These are phyloP conservation scores for Hygrophoropsis aurantiaca DNA, from an alignment of 768 basidiomycete species.

Conservation along the genomic window DNA sequence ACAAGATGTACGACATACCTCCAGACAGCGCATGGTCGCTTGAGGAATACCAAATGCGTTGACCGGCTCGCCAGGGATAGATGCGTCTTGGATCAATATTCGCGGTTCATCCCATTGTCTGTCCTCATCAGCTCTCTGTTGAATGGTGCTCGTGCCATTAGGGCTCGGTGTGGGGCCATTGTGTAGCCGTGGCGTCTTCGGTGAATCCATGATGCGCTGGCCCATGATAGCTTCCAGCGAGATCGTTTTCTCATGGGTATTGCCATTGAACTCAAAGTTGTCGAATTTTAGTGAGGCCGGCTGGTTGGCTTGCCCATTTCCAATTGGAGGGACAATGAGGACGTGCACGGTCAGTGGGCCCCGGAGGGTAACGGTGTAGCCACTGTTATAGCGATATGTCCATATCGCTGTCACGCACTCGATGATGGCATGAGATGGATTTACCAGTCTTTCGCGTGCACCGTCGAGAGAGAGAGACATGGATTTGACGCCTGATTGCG, in stretches of 20 bases:
- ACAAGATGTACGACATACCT: constrained; percentile 43
- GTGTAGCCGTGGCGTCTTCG: constrained; percentile 35
- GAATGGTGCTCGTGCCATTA: constrained; percentile 20
- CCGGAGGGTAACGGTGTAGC: constrained; percentile 74
- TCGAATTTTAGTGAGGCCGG: constrained; percentile 62
- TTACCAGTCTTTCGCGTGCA: constrained; percentile 65
- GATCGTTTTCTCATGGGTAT: constrained; percentile 71
- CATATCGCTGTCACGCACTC: constrained; percentile 75
- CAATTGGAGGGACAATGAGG: constrained; percentile 27
- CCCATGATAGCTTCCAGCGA: constrained; percentile 63
- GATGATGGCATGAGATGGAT: constrained; percentile 48
- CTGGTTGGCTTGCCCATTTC: constrained; percentile 17
- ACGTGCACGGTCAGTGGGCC: constrained; percentile 75
- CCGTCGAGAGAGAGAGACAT: constrained; percentile 81
- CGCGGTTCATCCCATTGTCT: constrained; percentile 69
- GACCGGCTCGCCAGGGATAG: constrained; percentile 80
- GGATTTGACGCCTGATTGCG: constrained; percentile 80
- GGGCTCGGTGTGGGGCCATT: constrained; percentile 35
- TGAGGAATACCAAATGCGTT: constrained; percentile 89
- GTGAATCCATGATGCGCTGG: constrained; percentile 41
- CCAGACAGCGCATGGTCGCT: constrained; percentile 85
- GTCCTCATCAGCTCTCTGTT: constrained; percentile 46
- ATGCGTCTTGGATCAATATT: constrained; percentile 55
- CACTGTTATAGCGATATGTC: constrained; percentile 80
- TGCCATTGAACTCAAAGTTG: constrained; percentile 72